These are phyloP conservation scores for Cyberlindnera saturnus DNA, from an alignment of 805 yeast genomes.

Conservation along the genomic window DNA sequence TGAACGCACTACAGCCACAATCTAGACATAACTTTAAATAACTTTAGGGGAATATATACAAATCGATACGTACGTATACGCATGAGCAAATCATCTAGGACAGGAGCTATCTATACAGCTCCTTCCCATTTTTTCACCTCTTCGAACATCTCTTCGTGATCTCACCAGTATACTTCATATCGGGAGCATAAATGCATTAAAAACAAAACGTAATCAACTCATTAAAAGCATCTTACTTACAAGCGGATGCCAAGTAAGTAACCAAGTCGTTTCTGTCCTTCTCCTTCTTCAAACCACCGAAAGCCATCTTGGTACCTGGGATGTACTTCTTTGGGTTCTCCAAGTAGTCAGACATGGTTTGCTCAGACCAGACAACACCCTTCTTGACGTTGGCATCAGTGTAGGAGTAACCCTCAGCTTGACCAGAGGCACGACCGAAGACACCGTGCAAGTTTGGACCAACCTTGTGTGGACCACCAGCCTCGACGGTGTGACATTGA, in stretches of 20 bases:
- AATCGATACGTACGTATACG: background rate
- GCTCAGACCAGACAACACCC: slow-evolving; percentile 83
- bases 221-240: slow-evolving; percentile 32
- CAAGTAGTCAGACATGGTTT: slow-evolving; percentile 89
- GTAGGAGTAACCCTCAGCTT: slow-evolving; percentile 89
- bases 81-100: background rate
- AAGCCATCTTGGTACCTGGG: slow-evolving; percentile 99
- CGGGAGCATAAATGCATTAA: background rate
- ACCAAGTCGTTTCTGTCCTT: slow-evolving; percentile 97
- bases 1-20: slow-evolving; percentile 1
- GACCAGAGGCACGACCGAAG: slow-evolving; percentile 88
- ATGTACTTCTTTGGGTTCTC: slow-evolving; percentile 99
- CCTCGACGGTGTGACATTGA: slow-evolving; percentile 97
- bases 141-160: background rate
- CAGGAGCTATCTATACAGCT: background rate
- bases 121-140: background rate
- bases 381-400: slow-evolving; percentile 98
- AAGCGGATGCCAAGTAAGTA: slow-evolving; percentile 65
- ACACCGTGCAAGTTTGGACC: slow-evolving; percentile 98
- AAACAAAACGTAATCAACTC: background rate
- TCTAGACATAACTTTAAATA: slow-evolving; percentile 1
- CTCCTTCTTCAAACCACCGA: slow-evolving; percentile 98
- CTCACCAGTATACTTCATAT: background rate
- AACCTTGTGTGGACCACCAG: slow-evolving; percentile 96
- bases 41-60: slow-evolving; percentile 1